These are phyloP conservation scores for Coniosporium tulheliwenetii DNA, from an alignment of 2,329 filamentous ascomycete species.

Conservation along the genomic window DNA sequence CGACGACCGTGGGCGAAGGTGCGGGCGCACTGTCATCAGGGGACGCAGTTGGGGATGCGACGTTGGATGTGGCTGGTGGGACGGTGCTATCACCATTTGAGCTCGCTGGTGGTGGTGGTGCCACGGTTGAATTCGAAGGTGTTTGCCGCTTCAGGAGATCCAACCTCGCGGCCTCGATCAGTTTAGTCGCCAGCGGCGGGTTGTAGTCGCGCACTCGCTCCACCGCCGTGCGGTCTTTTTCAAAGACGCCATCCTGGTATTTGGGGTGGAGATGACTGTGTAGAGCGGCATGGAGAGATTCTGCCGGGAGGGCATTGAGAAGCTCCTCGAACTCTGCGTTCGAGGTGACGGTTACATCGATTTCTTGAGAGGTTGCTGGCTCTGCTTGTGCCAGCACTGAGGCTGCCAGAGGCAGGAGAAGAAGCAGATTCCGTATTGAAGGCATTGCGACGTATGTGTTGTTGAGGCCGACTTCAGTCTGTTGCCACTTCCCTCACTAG, in stretches of 20 bases:
- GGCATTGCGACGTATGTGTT: slow-evolving; percentile 17
- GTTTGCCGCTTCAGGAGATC: slow-evolving; percentile 26
- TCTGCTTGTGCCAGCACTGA: slow-evolving; percentile 11
- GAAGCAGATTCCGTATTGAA: slow-evolving; percentile 19
- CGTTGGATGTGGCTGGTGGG: slow-evolving; percentile 10
- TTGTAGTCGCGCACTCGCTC: slow-evolving; percentile 47
- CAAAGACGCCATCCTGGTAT: slow-evolving; percentile 54
- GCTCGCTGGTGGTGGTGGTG: slow-evolving; percentile 8
- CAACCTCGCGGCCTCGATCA: slow-evolving; percentile 43
- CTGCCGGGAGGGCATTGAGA: slow-evolving; percentile 39
- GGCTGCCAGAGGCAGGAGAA: slow-evolving; percentile 20
- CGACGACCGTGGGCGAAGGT: slow-evolving; percentile 1
- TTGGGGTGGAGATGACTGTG: slow-evolving; percentile 46
- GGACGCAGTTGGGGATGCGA: slow-evolving; percentile 9
- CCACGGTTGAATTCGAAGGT: slow-evolving; percentile 6
- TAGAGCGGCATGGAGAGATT: slow-evolving; percentile 50
- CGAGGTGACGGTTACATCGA: slow-evolving; percentile 1
- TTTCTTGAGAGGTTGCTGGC: slow-evolving; percentile 10
- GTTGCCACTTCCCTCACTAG: too few relatives aligned
- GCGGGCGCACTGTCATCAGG: slow-evolving; percentile 1
- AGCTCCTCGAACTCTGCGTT: slow-evolving; percentile 34
- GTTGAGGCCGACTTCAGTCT: too few relatives aligned
- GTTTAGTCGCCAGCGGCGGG: slow-evolving; percentile 43
- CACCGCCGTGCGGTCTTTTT: slow-evolving; percentile 46
- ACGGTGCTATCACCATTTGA: slow-evolving; percentile 4